Base-by-base conservation (phyloP, 2,329 filamentous ascomycete genomes). In the Scortechinia acanthostroma region DNA sequence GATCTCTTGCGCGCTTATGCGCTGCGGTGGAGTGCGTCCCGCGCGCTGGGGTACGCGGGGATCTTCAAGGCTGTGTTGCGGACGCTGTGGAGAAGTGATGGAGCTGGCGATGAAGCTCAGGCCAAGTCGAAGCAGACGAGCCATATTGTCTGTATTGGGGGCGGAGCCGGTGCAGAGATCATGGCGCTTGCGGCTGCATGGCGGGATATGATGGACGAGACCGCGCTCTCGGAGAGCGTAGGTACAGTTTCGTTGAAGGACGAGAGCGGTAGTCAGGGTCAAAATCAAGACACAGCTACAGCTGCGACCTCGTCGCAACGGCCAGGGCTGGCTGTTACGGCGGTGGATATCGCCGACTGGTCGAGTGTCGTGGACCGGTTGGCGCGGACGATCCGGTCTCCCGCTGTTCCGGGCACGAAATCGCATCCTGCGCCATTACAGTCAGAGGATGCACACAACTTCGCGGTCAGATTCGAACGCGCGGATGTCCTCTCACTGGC, bases 131-230 rank as follows among this genome's bases (percentile, higher is more conserved):
- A 49, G 51, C 30, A 37, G 44, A 35, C 35, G 42, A 25, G 45
- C 43, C 65, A 65, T 48, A 60, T 76, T 4, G 63, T 75, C 2
- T 82, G 74, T 57, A 64, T 84, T 33, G 80, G 80, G 30, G 80
- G 78, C 28, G 80, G 80, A 22, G 80, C 77, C 3, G 80, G 80
- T 1, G 78, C 79, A 10, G 80, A 84, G 55, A 65, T 83, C 45
- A 73, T 77, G 23, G 77, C 73, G 10, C 56, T 83, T 23, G 76
- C 69, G 13, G 77, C 65, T 5, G 69, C 68, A 45, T 63, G 69
- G 54, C 64, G 64, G 44, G 53, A 65, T 48, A 30, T 68, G 15
- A 40, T 19, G 40, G 40, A 10, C 33, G 4, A 45, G 15, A 19
- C 20, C 22, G 16, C 4, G 15, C 21, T 21, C 48, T 28, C 17